phyloP scores from a whole-genome alignment of 1,139 yeast species.

The Saccharomyces hybrid region DNA sequence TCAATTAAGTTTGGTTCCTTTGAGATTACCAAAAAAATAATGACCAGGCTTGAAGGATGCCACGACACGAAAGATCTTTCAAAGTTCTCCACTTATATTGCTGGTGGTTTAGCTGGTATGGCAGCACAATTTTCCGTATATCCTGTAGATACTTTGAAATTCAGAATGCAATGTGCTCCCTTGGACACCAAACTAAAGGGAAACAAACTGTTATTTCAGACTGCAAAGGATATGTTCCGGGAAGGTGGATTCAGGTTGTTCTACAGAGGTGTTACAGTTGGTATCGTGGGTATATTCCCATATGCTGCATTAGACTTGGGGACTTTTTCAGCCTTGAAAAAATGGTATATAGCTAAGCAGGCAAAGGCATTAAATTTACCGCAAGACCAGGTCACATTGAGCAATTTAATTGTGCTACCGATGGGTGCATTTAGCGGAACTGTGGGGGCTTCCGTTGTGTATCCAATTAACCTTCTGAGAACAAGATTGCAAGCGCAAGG shows the following conservation, averaged over 20 bases:
- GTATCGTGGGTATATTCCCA: conserved; percentile 91
- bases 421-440: conserved; percentile 94
- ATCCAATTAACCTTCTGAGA: conserved; percentile 81
- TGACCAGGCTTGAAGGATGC: conserved; percentile 74
- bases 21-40: conserved; percentile 71
- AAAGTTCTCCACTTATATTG: conserved; percentile 68
- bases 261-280: conserved; percentile 81
- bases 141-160: conserved; percentile 93
- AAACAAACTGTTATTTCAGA: conserved; percentile 49
- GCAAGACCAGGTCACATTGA: conserved; percentile 61
- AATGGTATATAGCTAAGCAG: conserved; percentile 59
- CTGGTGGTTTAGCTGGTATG: conserved; percentile 96
- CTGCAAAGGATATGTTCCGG: conserved; percentile 67
- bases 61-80: conserved; percentile 67
- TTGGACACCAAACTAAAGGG: conserved; percentile 55
- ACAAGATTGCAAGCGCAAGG: conserved; percentile 97
- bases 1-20: conserved; percentile 97
- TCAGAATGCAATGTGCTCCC: conserved; percentile 72
- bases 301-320: conserved; percentile 95
- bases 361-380: conserved; percentile 46
- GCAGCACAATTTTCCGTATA: conserved; percentile 85
- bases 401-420: conserved; percentile 72
- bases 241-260: conserved; percentile 75
- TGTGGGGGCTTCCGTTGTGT: conserved; percentile 91
- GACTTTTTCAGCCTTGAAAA: conserved; percentile 78